Base-by-base conservation (phyloP, 2,329 filamentous ascomycete genomes). In the Triangularia setosa region DNA sequence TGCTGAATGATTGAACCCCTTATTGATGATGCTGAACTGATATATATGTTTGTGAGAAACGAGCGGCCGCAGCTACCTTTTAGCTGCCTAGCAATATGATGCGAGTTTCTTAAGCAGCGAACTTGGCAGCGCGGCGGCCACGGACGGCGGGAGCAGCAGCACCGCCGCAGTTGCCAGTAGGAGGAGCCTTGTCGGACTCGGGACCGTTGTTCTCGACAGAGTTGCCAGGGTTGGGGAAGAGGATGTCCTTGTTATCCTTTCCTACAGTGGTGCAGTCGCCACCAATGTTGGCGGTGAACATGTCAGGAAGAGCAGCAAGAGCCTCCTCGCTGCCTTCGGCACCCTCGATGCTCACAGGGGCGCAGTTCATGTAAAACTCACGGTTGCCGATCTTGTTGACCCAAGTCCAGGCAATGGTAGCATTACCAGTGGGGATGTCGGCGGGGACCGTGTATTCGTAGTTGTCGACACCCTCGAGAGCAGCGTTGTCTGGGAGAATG, bases 341-440 rank as follows among this genome's bases (percentile, higher is more conserved):
- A 8, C 85, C 85, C 0, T 85, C 85, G 24, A 98, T 82, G 0
- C 81, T 84, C 57, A 96, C 76, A 0, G 91, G 87, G 0, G 90
- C 92, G 71, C 94, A 99, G 83, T 97, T 96, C 93, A 97, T 96
- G 83, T 98, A 97, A 84, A 97, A 92, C 75, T 98, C 95, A 0
- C 93, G 89, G 80, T 97, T 97, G 2, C 95, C 95, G 9, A 96
- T 73, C 65, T 90, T 90, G 81, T 98, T 98, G 78, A 96, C 87
- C 95, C 95, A 98, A 0, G 92, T 92, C 93, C 93, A 98, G 0
- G 92, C 92, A 4, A 98, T 81, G 0, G 88, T 91, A 25, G 90
- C 93, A 48, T 93, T 84, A 3, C 94, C 95, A 1, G 88, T 79
- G 8, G 88, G 86, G 56, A 97, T 83, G 23, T 88, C 85, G 0